Evolutionary conservation across 139 green algal genomes (phyloP), one percentile per base, ranked within the genome.

Genomic region (Chlorella ohadii): DNA sequence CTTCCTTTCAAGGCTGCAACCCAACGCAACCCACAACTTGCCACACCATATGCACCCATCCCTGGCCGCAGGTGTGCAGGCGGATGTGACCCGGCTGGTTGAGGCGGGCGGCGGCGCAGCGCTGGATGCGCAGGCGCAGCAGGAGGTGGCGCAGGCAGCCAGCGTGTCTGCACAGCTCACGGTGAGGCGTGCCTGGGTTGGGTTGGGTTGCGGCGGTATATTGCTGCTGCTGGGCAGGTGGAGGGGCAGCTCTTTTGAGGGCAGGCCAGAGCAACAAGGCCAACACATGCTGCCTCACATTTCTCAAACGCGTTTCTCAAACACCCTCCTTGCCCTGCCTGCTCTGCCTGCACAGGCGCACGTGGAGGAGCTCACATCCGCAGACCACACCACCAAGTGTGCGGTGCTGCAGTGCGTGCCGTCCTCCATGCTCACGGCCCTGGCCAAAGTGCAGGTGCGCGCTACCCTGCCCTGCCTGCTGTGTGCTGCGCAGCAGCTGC

Each of bases 1-100:
- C n/a, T n/a, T n/a, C n/a, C n/a, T n/a, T n/a, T n/a, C n/a, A n/a
- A n/a, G n/a, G n/a, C n/a, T n/a, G n/a, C n/a, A 55, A 55, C 44
- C 44, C 7, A 6, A 6, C 17, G 66, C 36, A 31, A 19, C 33
- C 17, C 65, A 44, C 65, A 7, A 9, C 15, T 19, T 2, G 15
- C 22, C 51, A 22, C 15, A 9, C 15, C 2, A 9, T 13, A n/a
- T n/a, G n/a, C n/a, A 22, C 51, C 51, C 11, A 59, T 59, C 12
- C 51, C 6, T 55, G n/a, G 9, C 51, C 33, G 76, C 59, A 72
- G 94, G 94, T 27, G 84, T 98, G 28, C 94, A 98, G 78, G 84
- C 92, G 12, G 93, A 97, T 68, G 92, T 95, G 13, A 89, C 83
- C 17, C 38, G 71, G 28, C 66, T 88, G 28, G 78, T 92, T 20